These are phyloP conservation scores for Candida ortonii DNA, from an alignment of 805 yeast species.

Conservation along the genomic window DNA sequence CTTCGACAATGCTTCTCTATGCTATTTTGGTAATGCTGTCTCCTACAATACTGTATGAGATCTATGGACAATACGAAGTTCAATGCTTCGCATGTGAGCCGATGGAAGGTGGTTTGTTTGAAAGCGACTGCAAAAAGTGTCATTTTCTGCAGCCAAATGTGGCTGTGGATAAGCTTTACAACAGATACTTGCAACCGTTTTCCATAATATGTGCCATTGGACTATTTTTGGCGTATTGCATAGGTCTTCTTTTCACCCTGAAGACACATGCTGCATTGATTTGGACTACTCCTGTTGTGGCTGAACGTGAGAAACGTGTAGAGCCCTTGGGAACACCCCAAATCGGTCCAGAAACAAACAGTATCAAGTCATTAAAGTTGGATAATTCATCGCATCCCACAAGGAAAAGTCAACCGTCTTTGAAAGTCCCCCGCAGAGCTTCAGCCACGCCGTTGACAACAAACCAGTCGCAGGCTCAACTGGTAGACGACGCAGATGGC, in stretches of 20 bases:
- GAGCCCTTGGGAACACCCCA: slow-evolving; percentile 10
- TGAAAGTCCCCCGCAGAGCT: slow-evolving; percentile 1
- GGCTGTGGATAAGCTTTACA: slow-evolving; percentile 63
- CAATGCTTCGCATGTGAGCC: slow-evolving; percentile 58
- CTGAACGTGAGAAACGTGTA: slow-evolving; percentile 36
- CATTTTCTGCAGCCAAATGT: slow-evolving; percentile 77
- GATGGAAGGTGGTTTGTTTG: slow-evolving; percentile 7
- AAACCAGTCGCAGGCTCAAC: slow-evolving; percentile 3
- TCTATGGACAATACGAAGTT: slow-evolving; percentile 83
- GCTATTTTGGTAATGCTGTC: slow-evolving; percentile 89
- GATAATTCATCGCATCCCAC: slow-evolving; percentile 12
- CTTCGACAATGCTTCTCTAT: slow-evolving; percentile 90
- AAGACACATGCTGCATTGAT: slow-evolving; percentile 95
- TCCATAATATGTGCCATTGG: slow-evolving; percentile 75
- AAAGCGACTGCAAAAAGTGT: slow-evolving; percentile 61
- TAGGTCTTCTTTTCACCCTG: slow-evolving; percentile 89
- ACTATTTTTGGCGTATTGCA: slow-evolving; percentile 76
- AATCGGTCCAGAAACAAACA: slow-evolving; percentile 18
- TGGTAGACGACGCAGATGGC: slow-evolving; percentile 37
- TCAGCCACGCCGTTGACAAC: slow-evolving; percentile 4
- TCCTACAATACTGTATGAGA: slow-evolving; percentile 85
- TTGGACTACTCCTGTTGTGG: slow-evolving; percentile 71
- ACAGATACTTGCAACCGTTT: slow-evolving; percentile 73
- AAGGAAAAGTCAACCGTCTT: slow-evolving; percentile 8
- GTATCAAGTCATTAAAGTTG: slow-evolving; percentile 26